Evolutionary conservation across 805 yeast species (phyloP), one percentile per base, ranked within the genome.

Genomic region (Starmerella ratchasimensis): DNA sequence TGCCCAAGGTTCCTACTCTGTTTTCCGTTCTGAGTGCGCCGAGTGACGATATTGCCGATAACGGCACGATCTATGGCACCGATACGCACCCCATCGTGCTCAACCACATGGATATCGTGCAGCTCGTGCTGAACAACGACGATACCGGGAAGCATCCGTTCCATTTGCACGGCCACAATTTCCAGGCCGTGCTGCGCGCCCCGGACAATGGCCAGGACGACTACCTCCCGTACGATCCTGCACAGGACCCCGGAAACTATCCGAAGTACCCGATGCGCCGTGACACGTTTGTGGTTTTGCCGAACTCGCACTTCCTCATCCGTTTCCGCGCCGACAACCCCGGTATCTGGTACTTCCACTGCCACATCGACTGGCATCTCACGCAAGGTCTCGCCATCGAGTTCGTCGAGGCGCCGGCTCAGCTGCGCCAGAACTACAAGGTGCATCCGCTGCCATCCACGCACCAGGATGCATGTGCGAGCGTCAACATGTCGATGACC

Each of bases 341-440:
- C 23, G 98, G 98, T 65, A 86, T 86, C 31, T 88, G 97, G 98
- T 72, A 76, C 60, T 90, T 90, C 93, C 98, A 88, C 65, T 88
- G 98, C 63, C 98, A 88, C 59, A 80, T 90, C 54, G 97, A 90
- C 59, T 88, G 98, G 98, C 98, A 90, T 65, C 71, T 88, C 67
- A 70, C 76, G 54, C 97, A 90, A 66, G 98, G 98, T 54, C 70
- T 88, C 52, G 93, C 93, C 10, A 51, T 84, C 39, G 65, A 68
- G 9, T 63, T 90, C 31, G 63, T 88, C 38, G 98, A 88, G 63
- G 94, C 83, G 39, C 98, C 98, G 21, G 49, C 58, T 9, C 67
- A 68, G 39, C 66, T 88, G 34, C 59, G 58, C 15, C 63, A 65
- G 39, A 50, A 61, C 38, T 80, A 80, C 60, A 65, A 65, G 37